A percentile compares a stretch with the other conserved stretches of the same genome.
Conservation (phyloP, 345 rosid species). For the Populus davidiana region DNA sequence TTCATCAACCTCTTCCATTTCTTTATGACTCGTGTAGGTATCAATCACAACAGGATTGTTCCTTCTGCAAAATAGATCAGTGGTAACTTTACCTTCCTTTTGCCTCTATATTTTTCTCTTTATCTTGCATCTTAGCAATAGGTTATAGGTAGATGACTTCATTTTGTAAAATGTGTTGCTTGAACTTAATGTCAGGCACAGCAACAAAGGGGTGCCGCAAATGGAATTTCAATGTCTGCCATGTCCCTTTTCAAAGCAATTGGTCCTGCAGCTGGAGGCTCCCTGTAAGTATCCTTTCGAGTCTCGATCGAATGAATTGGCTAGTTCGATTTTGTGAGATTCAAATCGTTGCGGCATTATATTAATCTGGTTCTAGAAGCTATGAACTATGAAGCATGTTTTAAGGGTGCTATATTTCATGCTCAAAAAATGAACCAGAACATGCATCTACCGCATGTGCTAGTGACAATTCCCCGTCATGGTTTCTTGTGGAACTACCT, state of each 20-base stretch:
- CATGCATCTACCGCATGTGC: neutral
- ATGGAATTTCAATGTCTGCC: slow-evolving; percentile 46
- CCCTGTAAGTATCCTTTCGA: slow-evolving; percentile 33
- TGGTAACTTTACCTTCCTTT: slow-evolving; percentile 33
- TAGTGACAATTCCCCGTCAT: neutral
- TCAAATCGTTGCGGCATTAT: neutral
- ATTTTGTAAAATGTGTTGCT: neutral
- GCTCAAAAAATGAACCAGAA: neutral
- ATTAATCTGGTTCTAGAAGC: neutral
- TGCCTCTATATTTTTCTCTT: neutral
- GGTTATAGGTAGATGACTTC: neutral
- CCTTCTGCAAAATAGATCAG: slow-evolving; percentile 52
- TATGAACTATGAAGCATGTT: neutral
- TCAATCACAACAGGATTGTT: slow-evolving; percentile 52
- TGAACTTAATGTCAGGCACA: slow-evolving; percentile 31
- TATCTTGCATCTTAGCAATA: neutral
- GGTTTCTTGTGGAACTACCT: neutral
- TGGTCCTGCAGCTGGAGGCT: slow-evolving; percentile 55
- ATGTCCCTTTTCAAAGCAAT: slow-evolving; percentile 56
- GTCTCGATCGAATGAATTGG: neutral
- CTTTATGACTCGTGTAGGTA: slow-evolving; percentile 24
- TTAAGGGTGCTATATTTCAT: neutral
- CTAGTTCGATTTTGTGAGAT: neutral
- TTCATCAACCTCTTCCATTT: neutral
- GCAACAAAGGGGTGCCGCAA: slow-evolving; percentile 54